A percentile compares a stretch with the other conserved stretches of the same genome.
Evolutionary conservation across 2,329 filamentous ascomycete species (phyloP).

Genomic region (Phialocephala sp.): DNA sequence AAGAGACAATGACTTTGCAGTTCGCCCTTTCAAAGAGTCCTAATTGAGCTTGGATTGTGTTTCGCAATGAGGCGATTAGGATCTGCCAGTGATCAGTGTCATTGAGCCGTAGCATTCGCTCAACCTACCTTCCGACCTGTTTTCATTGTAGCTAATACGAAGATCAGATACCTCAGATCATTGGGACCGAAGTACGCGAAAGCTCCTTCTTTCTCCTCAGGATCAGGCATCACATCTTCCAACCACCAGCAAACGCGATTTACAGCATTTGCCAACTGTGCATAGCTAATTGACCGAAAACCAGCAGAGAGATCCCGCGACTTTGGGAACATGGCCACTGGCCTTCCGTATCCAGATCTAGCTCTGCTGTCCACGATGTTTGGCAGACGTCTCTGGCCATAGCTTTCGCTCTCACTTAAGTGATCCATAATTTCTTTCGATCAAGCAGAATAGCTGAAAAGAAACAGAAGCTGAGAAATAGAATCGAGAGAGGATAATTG

Average conservation of each 20-base stretch:
- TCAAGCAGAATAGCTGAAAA: neutral
- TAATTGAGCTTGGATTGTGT: conserved; percentile 44
- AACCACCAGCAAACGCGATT: conserved; percentile 36
- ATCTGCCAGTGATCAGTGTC: conserved; percentile 33
- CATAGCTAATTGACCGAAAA: conserved; percentile 18
- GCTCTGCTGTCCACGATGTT: conserved; percentile 27
- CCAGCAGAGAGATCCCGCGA: conserved; percentile 13
- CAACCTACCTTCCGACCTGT: conserved; percentile 42
- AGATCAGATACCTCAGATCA: conserved; percentile 31
- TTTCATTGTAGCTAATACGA: conserved; percentile 42
- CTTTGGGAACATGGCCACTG: conserved; percentile 20
- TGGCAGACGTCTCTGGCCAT: conserved; percentile 16
- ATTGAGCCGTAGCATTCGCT: neutral
- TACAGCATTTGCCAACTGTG: conserved; percentile 32
- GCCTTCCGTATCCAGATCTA: conserved; percentile 16
- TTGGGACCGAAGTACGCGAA: conserved; percentile 53
- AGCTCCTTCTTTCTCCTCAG: conserved; percentile 34
- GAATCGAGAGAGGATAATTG: neutral
- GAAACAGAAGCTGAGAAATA: neutral
- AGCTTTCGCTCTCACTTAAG: conserved; percentile 10
- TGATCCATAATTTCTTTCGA: conserved; percentile 2
- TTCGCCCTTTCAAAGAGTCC: conserved; percentile 43
- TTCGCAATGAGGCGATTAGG: conserved; percentile 45
- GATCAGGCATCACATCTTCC: conserved; percentile 14
- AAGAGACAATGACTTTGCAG: conserved; percentile 36